Conservation (phyloP, 306 rosid species). For the Vigna mungo region DNA sequence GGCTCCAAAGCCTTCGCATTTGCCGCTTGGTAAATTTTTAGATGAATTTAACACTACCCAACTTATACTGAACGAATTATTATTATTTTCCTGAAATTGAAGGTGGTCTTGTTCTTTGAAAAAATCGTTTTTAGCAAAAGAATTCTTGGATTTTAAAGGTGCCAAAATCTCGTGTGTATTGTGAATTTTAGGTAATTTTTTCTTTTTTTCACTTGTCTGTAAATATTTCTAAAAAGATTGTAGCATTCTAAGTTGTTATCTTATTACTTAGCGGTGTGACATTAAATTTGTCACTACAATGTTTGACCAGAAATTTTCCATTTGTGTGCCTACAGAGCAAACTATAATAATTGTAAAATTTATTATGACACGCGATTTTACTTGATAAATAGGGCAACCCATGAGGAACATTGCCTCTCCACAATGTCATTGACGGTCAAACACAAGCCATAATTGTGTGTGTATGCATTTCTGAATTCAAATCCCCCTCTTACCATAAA, state of each 20-base stretch:
- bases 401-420: slow-evolving; percentile 7
- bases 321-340: slow-evolving; percentile 39
- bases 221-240: neutral
- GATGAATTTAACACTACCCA: neutral
- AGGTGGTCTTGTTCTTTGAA: too few species aligned
- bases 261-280: neutral
- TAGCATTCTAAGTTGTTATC: neutral
- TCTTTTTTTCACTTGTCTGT: neutral
- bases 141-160: neutral
- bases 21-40: neutral
- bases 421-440: slow-evolving; percentile 27
- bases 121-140: neutral
- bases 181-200: neutral
- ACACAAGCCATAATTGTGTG: neutral
- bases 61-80: too few species aligned
- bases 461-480: neutral
- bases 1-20: neutral
- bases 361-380: slow-evolving; percentile 25
- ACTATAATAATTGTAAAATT: slow-evolving; percentile 35
- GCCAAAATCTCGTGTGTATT: neutral
- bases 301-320: neutral
- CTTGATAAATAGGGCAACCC: slow-evolving; percentile 26
- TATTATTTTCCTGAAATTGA: too few species aligned
- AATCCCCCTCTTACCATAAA: neutral
- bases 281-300: neutral